These are phyloP conservation scores for Astrephomene gubernaculifera DNA, from an alignment of 139 green algal genomes.

Conservation along the genomic window DNA sequence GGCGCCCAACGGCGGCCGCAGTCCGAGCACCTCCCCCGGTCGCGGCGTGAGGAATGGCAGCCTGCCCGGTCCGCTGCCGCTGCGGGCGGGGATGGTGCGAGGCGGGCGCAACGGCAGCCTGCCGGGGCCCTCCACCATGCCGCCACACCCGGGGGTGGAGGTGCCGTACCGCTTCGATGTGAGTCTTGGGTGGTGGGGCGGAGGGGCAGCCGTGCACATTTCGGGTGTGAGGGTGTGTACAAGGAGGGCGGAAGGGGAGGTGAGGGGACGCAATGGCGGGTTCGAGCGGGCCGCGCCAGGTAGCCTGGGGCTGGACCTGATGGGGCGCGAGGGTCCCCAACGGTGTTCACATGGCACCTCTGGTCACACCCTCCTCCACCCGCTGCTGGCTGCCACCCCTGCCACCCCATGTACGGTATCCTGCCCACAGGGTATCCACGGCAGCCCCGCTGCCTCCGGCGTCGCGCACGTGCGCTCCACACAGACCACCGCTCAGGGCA, in stretches of 20 bases:
- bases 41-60: neutral
- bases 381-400: neutral
- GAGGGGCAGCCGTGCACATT: too few relatives aligned
- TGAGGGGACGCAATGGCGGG: too few relatives aligned
- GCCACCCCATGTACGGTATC: too few relatives aligned
- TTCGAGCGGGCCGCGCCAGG: too few relatives aligned
- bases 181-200: too few relatives aligned
- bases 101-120: constrained; percentile 30
- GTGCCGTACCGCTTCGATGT: constrained; percentile 27
- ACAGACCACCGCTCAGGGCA: neutral
- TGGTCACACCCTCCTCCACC: too few relatives aligned
- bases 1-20: neutral
- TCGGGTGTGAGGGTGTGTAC: too few relatives aligned
- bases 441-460: neutral
- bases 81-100: neutral
- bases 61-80: constrained; percentile 26
- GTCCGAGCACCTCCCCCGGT: neutral
- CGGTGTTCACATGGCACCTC: too few relatives aligned
- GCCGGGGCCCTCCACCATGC: constrained; percentile 5
- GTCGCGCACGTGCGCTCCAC: neutral
- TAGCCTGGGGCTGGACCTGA: too few relatives aligned
- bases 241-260: too few relatives aligned
- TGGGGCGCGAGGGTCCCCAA: too few relatives aligned
- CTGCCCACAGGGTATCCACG: neutral
- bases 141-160: constrained; percentile 11